These are phyloP conservation scores for Daedaleopsis sinensis DNA, from an alignment of 768 basidiomycete species.

Conservation along the genomic window DNA sequence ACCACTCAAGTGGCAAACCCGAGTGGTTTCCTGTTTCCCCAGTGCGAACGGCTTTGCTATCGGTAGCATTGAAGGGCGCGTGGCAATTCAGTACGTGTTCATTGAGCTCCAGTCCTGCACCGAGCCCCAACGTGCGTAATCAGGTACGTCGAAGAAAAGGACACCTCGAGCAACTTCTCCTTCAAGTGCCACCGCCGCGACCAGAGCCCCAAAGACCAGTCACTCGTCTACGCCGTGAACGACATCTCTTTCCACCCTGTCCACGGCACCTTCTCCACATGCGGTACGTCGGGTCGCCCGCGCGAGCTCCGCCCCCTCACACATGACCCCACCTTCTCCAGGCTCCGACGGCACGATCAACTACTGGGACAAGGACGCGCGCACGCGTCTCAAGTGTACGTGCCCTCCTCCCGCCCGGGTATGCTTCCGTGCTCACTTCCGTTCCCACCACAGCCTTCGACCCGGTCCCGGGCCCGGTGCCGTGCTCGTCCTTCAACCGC, in stretches of 20 bases:
- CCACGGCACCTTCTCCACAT: slow-evolving; percentile 53
- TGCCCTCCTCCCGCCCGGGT: slow-evolving; percentile 17
- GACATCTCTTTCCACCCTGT: slow-evolving; percentile 57
- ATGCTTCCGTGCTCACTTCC: not conserved
- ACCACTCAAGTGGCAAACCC: slow-evolving; percentile 93
- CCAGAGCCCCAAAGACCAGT: slow-evolving; percentile 40
- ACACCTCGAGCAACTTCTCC: slow-evolving; percentile 64
- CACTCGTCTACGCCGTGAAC: slow-evolving; percentile 60
- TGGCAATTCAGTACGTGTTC: slow-evolving; percentile 87
- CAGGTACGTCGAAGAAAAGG: slow-evolving; percentile 88
- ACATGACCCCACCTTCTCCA: slow-evolving; percentile 25
- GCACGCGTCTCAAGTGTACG: slow-evolving; percentile 88
- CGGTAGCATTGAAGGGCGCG: slow-evolving; percentile 88
- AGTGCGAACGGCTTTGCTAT: slow-evolving; percentile 79
- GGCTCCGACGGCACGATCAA: slow-evolving; percentile 87
- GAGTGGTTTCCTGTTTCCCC: slow-evolving; percentile 83
- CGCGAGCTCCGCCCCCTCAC: not conserved
- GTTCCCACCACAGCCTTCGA: slow-evolving; percentile 61
- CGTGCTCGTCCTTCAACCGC: slow-evolving; percentile 83
- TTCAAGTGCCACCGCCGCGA: slow-evolving; percentile 56
- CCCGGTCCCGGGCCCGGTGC: slow-evolving; percentile 71
- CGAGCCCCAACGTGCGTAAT: not conserved
- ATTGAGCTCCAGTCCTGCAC: not conserved
- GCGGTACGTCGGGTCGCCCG: slow-evolving; percentile 28
- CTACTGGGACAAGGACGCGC: slow-evolving; percentile 94